Base-by-base conservation (phyloP, 345 rosid genomes). In the Iberis pinnata region DNA sequence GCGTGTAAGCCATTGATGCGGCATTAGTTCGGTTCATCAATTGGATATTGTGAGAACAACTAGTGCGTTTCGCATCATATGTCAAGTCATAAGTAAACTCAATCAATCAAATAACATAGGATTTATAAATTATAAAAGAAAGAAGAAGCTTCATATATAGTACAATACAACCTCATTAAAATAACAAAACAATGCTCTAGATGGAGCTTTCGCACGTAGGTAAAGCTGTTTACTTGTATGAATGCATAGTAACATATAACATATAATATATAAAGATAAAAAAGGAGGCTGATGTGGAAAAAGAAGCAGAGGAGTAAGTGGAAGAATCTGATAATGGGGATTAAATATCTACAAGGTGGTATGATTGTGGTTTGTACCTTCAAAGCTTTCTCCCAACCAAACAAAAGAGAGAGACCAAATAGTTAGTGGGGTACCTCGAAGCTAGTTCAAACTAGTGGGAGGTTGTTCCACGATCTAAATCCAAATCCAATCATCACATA, bases 371-470 rank as follows among this genome's bases (percentile, higher is more conserved):
- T n/a, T 63, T 9, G 56, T 62, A 61, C 25, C 38, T 62, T 43
- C 10, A 24, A 8, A 50, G 70, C 52, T 61, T 61, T 61, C 58
- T 69, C 49, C 39, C 26, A 20, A 37, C 49, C 75, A 78, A n/a
- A n/a, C n/a, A n/a, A n/a, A n/a, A n/a, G n/a, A n/a, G n/a, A n/a
- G n/a, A n/a, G n/a, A n/a, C n/a, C n/a, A n/a, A 81, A 60, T 11
- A 35, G 52, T 53, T 25, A 59, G 72, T 67, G 67, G 52, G 47
- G 77, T 78, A 56, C 81, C 94, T 80, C 74, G 86, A 83, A 86
- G 95, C 97, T 89, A 89, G 97, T 89, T 61, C 84, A 83, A 77
- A 89, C 97, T 89, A 89, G 97, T 83, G 82, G 84, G 74, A 75
- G 95, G 88, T 80, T 80, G 88, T 64, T 66, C 31, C 70, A 66